Evolutionary conservation across 768 basidiomycete species (phyloP), one percentile per base, ranked within the genome.

Genomic region (Calocera viscosa): DNA sequence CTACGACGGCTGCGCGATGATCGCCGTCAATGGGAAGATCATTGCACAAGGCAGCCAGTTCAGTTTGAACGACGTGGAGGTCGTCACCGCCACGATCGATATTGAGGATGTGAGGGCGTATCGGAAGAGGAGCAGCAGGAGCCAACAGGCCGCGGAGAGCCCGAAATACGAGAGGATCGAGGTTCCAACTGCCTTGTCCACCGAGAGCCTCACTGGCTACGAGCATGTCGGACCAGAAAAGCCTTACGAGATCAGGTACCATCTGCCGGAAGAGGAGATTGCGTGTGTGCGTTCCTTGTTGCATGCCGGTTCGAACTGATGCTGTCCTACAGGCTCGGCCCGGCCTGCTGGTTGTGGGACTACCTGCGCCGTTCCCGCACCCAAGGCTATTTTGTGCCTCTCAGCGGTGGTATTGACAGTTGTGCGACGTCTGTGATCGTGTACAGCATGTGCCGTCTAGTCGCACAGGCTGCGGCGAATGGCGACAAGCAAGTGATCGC

Each of bases 331-430:
- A 97, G 95, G 1, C 79, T 98, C 1, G 96, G 96, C 2, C 96
- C 96, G 7, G 96, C 95, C 17, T 98, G 96, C 74, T 99, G 96
- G 96, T 81, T 99, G n/a, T 99, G 96, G 96, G 96, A 99, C 74
- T 99, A 98, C 73, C 84, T 99, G 33, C 83, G 96, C 39, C 86
- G 96, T 49, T 98, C 95, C 3, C 82, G 91, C 10, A 92, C 89
- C 0, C 90, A 93, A 70, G 96, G 96, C 1, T 98, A 94, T 77
- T 98, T 98, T 72, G 78, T 98, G 24, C 95, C 96, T 0, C 81
- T 99, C 16, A 94, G 91, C 67, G 95, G 96, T 10, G 96, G 96
- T 17, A 92, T 99, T 66, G 96, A 99, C 75, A 94, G 91, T 71
- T 99, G 96, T 72, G 93, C 96, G 1, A 99, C 96, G 1, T 89